Evolutionary conservation across 371 early-diverging fungal genomes (phyloP).

Genomic region (Lichtheimia hyalospora): DNA sequence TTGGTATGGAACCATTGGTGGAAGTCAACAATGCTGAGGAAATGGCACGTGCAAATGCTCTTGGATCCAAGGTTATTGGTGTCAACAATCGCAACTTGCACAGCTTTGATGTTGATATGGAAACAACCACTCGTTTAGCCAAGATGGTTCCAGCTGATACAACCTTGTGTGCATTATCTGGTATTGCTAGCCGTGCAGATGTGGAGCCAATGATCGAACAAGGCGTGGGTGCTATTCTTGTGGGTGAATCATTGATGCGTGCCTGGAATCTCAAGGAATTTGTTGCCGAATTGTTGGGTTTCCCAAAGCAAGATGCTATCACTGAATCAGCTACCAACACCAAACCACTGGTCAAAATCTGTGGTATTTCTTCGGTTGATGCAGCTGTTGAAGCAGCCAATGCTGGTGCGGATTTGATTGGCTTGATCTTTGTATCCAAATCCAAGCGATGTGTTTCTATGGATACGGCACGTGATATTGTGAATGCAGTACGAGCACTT

Average conservation of each 20-base stretch:
- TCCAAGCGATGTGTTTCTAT: conserved; percentile 64
- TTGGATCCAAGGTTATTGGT: conserved; percentile 89
- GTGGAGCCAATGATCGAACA: conserved; percentile 75
- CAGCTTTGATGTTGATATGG: conserved; percentile 93
- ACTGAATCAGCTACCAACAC: background rate
- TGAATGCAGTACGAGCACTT: conserved; percentile 56
- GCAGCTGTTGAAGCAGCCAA: conserved; percentile 80
- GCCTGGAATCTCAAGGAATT: conserved; percentile 72
- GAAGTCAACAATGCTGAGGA: conserved; percentile 93
- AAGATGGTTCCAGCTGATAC: conserved; percentile 72
- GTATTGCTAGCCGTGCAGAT: conserved; percentile 84
- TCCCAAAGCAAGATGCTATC: conserved; percentile 24
- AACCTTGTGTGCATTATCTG: conserved; percentile 86
- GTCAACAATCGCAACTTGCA: conserved; percentile 97
- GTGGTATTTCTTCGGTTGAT: conserved; percentile 81
- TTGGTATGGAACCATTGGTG: conserved; percentile 97
- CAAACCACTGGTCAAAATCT: conserved; percentile 78
- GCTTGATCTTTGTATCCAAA: conserved; percentile 85
- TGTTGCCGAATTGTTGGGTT: conserved; percentile 68
- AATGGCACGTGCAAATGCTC: conserved; percentile 81
- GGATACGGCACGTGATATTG: conserved; percentile 64
- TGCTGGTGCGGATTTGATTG: conserved; percentile 88
- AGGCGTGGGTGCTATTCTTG: conserved; percentile 84
- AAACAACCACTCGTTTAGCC: conserved; percentile 77
- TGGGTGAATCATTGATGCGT: conserved; percentile 97